These are phyloP conservation scores for Elaeis guineensis DNA, from an alignment of 176 grass and related monocot species.

Conservation along the genomic window DNA sequence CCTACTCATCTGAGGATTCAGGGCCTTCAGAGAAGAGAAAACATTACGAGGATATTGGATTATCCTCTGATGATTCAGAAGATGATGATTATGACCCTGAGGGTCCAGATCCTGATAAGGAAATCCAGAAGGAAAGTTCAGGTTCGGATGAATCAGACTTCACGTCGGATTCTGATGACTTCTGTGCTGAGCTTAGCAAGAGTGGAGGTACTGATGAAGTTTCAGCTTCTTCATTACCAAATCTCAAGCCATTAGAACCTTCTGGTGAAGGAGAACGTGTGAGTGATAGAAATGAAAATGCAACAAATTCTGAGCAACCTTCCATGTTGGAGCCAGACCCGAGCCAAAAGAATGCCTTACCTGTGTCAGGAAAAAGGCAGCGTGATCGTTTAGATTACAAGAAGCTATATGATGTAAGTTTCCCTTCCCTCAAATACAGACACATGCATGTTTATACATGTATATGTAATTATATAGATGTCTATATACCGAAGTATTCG, in stretches of 20 bases:
- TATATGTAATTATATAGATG: not conserved
- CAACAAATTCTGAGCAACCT: not conserved
- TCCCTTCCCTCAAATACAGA: not conserved
- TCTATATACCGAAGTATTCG: too few relatives aligned
- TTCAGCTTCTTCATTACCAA: constrained; percentile 21
- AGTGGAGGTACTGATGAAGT: constrained; percentile 28
- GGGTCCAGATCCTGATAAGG: constrained; percentile 45
- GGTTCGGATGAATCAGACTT: constrained; percentile 68
- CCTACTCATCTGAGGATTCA: constrained; percentile 35
- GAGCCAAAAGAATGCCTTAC: constrained; percentile 36
- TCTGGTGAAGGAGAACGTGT: constrained; percentile 4
- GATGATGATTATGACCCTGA: constrained; percentile 91
- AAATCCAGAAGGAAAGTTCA: constrained; percentile 34
- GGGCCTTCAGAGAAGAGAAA: constrained; percentile 28
- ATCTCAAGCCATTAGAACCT: constrained; percentile 9
- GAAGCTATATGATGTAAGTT: constrained; percentile 73
- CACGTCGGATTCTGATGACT: constrained; percentile 87
- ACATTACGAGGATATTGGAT: constrained; percentile 41
- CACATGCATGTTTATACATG: not conserved
- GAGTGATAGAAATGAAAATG: not conserved
- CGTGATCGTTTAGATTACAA: constrained; percentile 73
- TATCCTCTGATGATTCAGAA: constrained; percentile 91
- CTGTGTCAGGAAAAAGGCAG: constrained; percentile 47
- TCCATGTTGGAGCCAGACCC: constrained; percentile 24
- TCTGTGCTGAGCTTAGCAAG: constrained; percentile 80